Percentiles rank a stretch among this genome's conserved stretches.
phyloP scores from a whole-genome alignment of 1,284 basidiomycete species.

The Ustilago crameri region DNA sequence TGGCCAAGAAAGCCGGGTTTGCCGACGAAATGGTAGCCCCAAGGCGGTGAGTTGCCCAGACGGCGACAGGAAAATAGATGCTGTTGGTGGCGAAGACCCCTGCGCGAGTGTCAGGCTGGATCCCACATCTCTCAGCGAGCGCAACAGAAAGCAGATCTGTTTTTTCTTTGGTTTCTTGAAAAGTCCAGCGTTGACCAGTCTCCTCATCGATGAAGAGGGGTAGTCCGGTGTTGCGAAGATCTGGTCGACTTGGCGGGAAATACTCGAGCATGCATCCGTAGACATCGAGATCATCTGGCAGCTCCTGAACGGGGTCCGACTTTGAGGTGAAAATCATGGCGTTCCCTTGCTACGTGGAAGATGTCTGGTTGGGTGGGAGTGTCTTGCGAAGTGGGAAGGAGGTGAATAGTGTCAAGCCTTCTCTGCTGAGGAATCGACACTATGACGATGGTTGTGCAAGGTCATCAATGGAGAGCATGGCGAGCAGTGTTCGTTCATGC shows the following conservation, averaged over 20 bases:
- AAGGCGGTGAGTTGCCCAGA: slow-evolving; percentile 81
- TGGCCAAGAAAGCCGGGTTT: slow-evolving; percentile 77
- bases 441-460: no score
- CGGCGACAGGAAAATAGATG: slow-evolving; percentile 75
- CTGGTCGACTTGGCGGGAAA: slow-evolving; percentile 51
- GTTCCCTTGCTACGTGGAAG: neutral
- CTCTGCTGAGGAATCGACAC: no score
- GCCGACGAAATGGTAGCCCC: slow-evolving; percentile 79
- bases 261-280: slow-evolving; percentile 57
- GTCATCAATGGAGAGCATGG: no score
- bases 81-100: slow-evolving; percentile 55
- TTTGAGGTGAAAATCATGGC: slow-evolving; percentile 49
- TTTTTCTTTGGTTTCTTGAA: slow-evolving; percentile 48
- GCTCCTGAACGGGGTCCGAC: slow-evolving; percentile 32
- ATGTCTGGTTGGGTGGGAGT: neutral
- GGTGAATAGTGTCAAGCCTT: no score
- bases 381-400: no score
- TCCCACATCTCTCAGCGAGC: slow-evolving; percentile 19
- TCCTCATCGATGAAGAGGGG: slow-evolving; percentile 59
- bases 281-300: slow-evolving; percentile 54
- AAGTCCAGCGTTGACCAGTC: slow-evolving; percentile 46
- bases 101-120: slow-evolving; percentile 42
- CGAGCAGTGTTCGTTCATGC: no score
- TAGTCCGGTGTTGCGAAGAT: slow-evolving; percentile 47
- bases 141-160: slow-evolving; percentile 48